These are phyloP conservation scores for Zizania palustris DNA, from an alignment of 202 grass and related monocot species.

Conservation along the genomic window DNA sequence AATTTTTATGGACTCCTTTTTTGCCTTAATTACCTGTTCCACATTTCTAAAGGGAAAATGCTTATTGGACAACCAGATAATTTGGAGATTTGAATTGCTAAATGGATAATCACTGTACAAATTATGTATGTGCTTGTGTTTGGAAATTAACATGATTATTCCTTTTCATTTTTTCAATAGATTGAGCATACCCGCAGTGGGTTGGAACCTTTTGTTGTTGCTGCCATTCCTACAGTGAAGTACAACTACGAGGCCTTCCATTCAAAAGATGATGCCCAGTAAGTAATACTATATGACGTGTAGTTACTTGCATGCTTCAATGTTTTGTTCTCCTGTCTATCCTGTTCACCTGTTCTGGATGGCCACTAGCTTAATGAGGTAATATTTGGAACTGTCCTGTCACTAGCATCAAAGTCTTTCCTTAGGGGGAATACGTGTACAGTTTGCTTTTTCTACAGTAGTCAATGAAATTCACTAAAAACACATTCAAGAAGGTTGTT, in stretches of 20 bases:
- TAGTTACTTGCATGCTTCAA: slow-evolving; percentile 23
- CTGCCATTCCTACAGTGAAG: slow-evolving; percentile 77
- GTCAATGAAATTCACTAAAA: slow-evolving; percentile 25
- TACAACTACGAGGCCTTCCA: slow-evolving; percentile 65
- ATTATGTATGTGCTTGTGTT: slow-evolving; percentile 24
- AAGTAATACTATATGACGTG: slow-evolving; percentile 52
- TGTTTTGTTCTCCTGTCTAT: slow-evolving; percentile 12
- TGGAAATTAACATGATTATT: slow-evolving; percentile 34
- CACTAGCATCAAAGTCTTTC: slow-evolving; percentile 5
- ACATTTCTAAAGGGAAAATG: not conserved
- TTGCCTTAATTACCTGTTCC: slow-evolving; percentile 8
- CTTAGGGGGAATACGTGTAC: not conserved
- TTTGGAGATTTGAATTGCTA: not conserved
- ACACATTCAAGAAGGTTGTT: not conserved
- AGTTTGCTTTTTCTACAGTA: slow-evolving; percentile 9
- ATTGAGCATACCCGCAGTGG: slow-evolving; percentile 57
- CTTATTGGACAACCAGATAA: not conserved
- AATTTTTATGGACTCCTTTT: not conserved
- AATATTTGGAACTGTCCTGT: slow-evolving; percentile 11
- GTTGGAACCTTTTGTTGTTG: slow-evolving; percentile 83
- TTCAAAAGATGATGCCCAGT: slow-evolving; percentile 91
- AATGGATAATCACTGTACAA: not conserved
- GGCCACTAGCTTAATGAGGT: not conserved
- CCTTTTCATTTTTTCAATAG: slow-evolving; percentile 53
- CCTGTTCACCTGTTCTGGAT: not conserved